Evolutionary conservation across 441 rosid genomes (phyloP).

Genomic region (Croton setiger): DNA sequence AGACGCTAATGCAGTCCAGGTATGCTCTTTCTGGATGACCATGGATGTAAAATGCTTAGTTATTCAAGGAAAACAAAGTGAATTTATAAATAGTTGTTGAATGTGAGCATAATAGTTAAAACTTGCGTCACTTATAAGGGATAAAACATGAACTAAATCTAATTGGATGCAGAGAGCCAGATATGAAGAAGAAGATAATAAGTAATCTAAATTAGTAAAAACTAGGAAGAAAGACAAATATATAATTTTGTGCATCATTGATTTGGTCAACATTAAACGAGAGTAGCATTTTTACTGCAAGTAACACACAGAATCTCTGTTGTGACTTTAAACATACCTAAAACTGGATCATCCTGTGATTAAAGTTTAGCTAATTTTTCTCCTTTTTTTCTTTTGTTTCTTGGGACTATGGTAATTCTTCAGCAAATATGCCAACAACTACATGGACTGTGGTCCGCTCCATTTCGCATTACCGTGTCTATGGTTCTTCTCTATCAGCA

Average conservation of each 20-base stretch:
- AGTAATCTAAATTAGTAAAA: not conserved
- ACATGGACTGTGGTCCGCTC: conserved; percentile 90
- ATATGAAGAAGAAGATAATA: not conserved
- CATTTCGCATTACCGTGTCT: conserved; percentile 73
- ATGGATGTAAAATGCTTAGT: conserved; percentile 1
- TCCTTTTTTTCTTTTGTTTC: not conserved
- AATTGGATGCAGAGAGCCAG: not conserved
- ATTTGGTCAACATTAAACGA: not conserved
- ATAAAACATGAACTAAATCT: not conserved
- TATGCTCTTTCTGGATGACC: conserved; percentile 24
- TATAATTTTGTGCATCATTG: not conserved
- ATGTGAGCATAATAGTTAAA: not conserved
- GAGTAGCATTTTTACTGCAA: not conserved
- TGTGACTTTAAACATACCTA: not conserved
- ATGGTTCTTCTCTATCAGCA: conserved; percentile 92
- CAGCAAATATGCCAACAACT: conserved; percentile 83
- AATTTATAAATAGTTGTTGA: not conserved
- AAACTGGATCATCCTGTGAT: not conserved
- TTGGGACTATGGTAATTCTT: conserved; percentile 9
- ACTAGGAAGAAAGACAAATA: not conserved
- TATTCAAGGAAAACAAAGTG: not conserved
- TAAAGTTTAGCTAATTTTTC: not conserved
- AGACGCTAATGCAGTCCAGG: conserved; percentile 88
- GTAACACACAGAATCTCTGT: not conserved
- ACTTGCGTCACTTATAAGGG: not conserved